Evolutionary conservation across 306 rosid genomes (phyloP).

Genomic region (Carpinus fangiana): DNA sequence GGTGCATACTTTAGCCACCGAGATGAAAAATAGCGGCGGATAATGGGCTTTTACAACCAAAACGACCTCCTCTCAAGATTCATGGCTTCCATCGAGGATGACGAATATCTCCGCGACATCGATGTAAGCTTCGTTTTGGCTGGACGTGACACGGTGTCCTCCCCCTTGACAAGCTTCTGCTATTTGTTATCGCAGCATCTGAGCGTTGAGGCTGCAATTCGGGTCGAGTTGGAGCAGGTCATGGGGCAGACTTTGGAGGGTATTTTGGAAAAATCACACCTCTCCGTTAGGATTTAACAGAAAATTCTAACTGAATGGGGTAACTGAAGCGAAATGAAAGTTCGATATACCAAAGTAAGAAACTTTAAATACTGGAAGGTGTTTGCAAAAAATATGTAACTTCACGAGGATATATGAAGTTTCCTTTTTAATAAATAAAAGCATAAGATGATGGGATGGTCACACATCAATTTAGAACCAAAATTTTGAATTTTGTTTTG

Average conservation of each 20-base stretch:
- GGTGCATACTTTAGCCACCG: conserved; percentile 42
- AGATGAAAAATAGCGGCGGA: conserved; percentile 43
- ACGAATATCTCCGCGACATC: conserved; percentile 66
- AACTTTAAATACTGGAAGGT: too few species aligned
- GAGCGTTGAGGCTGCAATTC: conserved; percentile 37
- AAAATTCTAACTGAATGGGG: too few species aligned
- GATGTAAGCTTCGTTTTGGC: conserved; percentile 77
- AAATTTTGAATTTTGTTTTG: too few species aligned
- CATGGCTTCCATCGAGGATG: conserved; percentile 61
- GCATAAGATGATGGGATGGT: too few species aligned
- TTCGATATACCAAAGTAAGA: too few species aligned
- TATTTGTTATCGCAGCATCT: conserved; percentile 49
- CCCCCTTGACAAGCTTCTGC: conserved; percentile 69
- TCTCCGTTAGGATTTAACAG: too few species aligned
- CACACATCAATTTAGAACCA: too few species aligned
- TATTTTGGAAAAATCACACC: too few species aligned
- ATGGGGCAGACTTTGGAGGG: background rate
- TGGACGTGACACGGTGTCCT: conserved; percentile 78
- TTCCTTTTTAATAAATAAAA: too few species aligned
- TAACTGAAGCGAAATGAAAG: too few species aligned
- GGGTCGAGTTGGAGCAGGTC: conserved; percentile 54
- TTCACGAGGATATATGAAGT: too few species aligned
- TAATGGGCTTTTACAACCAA: conserved; percentile 22
- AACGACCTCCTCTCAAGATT: conserved; percentile 76
- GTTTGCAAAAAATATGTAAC: too few species aligned